Evolutionary conservation across 192 early-diverging fungal species (phyloP).

Genomic region (Dispira simplex): DNA sequence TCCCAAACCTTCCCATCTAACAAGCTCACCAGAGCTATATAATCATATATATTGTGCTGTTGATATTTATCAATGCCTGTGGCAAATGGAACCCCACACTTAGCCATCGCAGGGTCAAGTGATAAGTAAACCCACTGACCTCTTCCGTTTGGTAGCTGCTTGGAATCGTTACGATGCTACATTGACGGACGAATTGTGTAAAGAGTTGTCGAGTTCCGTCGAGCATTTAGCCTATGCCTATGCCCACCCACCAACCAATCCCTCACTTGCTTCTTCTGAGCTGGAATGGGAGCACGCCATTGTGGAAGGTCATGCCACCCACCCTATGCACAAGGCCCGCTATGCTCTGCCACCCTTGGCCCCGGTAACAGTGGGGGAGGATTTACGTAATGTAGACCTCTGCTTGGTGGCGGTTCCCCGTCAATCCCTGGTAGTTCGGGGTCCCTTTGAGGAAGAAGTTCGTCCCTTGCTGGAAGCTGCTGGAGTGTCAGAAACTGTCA

Average conservation of each 20-base stretch:
- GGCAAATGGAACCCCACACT: neutral
- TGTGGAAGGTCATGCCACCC: conserved; percentile 49
- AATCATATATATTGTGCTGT: too few relatives aligned
- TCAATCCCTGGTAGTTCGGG: conserved; percentile 22
- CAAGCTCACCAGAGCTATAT: too few relatives aligned
- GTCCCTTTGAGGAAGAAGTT: conserved; percentile 24
- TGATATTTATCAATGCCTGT: too few relatives aligned
- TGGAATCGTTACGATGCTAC: conserved; percentile 23
- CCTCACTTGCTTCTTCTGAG: conserved; percentile 21
- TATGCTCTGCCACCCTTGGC: conserved; percentile 35
- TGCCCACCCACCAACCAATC: conserved; percentile 17
- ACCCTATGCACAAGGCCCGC: conserved; percentile 51
- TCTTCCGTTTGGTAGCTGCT: conserved; percentile 27
- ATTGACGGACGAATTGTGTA: conserved; percentile 20
- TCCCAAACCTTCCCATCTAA: too few relatives aligned
- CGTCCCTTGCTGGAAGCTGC: conserved; percentile 20
- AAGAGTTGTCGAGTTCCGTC: conserved; percentile 35
- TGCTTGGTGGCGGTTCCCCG: conserved; percentile 36
- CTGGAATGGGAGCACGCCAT: conserved; percentile 51
- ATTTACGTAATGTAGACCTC: conserved; percentile 24
- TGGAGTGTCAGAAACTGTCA: conserved; percentile 14
- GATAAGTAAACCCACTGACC: conserved; percentile 20
- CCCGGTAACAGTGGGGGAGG: conserved; percentile 21
- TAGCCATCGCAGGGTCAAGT: conserved; percentile 16
- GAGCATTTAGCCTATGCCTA: conserved; percentile 22